A percentile compares a stretch with the other conserved stretches of the same genome.
These are phyloP conservation scores for Citrus sinensis DNA, from an alignment of 345 rosid genomes.

Conservation along the genomic window DNA sequence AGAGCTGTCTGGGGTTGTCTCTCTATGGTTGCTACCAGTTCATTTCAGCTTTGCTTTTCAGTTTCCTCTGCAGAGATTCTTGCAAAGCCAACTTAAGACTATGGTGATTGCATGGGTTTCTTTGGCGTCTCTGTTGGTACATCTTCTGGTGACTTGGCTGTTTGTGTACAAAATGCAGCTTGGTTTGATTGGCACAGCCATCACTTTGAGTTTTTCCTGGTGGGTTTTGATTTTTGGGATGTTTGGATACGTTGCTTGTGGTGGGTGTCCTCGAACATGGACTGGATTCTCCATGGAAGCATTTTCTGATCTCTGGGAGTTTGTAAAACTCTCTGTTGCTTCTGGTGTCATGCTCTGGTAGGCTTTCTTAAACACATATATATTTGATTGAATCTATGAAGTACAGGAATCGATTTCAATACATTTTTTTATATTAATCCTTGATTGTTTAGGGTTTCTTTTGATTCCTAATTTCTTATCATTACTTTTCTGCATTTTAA, in stretches of 20 bases:
- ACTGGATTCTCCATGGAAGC: too few species aligned
- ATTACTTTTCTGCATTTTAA: neutral
- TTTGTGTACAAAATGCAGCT: constrained; percentile 30
- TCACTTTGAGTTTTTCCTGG: too few species aligned
- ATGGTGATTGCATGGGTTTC: constrained; percentile 54
- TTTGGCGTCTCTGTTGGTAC: constrained; percentile 40
- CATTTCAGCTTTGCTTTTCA: constrained; percentile 76
- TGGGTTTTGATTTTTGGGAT: too few species aligned
- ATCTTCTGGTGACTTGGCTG: constrained; percentile 56
- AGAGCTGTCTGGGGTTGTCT: constrained; percentile 29
- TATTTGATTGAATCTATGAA: neutral
- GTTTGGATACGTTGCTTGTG: too few species aligned
- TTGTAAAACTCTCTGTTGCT: too few species aligned
- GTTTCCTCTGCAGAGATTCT: constrained; percentile 68
- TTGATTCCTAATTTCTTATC: neutral
- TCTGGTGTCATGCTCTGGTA: too few species aligned
- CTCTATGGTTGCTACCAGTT: constrained; percentile 54
- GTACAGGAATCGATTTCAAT: neutral
- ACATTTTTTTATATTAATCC: neutral
- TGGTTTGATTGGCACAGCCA: too few species aligned
- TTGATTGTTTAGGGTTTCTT: neutral
- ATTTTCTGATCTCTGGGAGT: too few species aligned
- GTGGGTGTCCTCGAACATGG: too few species aligned
- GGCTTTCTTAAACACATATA: neutral
- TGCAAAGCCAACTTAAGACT: constrained; percentile 68